Evolutionary conservation across 2,329 filamentous ascomycete species (phyloP), one percentile per base, ranked within the genome.

Genomic region (Aschersonia sp.): DNA sequence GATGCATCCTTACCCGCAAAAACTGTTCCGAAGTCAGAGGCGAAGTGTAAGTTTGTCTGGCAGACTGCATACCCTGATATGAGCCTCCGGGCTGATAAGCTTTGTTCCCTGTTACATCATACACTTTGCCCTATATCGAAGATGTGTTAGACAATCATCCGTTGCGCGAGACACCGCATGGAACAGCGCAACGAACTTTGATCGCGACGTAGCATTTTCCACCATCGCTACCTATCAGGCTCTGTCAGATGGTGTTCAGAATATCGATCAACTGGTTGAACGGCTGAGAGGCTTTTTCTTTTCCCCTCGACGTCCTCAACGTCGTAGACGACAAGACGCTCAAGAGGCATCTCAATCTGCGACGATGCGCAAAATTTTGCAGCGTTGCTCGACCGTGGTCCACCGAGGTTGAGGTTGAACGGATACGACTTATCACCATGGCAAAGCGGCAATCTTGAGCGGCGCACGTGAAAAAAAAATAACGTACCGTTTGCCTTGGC

Each of bases 1-100:
- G 92, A 97, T 30, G 92, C 84, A 59, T 98, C 94, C 61, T 94
- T 94, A 51, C 92, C 92, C 2, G 87, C 85, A 61, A 98, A 98
- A 22, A 95, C 92, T 98, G 55, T 41, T 41, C 7, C 46, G 11
- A 48, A 45, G 30, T 30, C 8, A 31, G 6, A 32, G 10, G 31
- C 12, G 35, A 37, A 12, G 35, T 37, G 30, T 22, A 11, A 22
- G n/a, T 49, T 47, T 45, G 45, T 11, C 32, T 30, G 5, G 5
- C 30, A 66, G 22, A 31, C 42, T 12, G 5, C 74, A 59, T 72
- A 95, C 92, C 85, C 57, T 86, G 77, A 66, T 98, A 98, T 52
- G 83, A 80, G 44, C 87, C 89, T 30, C 81, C 83, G 8, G 84
- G 80, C 44, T 81, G 79, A 63, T 98, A 98, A 12, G 85, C 81